Base-by-base conservation (phyloP, 2,329 filamentous ascomycete genomes). In the Penicillium verrucosum region DNA sequence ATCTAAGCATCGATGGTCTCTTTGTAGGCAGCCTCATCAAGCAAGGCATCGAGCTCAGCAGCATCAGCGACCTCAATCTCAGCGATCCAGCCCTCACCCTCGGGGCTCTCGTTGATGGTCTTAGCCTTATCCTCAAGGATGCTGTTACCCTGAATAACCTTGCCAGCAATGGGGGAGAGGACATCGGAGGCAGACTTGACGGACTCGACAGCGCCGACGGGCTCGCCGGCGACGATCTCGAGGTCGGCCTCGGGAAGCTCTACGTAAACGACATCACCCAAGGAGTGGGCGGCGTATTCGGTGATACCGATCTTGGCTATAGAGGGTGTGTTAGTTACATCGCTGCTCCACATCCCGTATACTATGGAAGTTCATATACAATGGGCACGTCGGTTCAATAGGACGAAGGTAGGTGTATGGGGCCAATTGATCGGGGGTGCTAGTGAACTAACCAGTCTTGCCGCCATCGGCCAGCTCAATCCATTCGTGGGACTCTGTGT, bases 101-200 rank as follows among this genome's bases (percentile, higher is more conserved):
- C 94, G 43, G 94, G 89, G 50, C 90, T 88, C 78, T 90, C 83
- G 81, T 97, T 99, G 79, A 99, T 92, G 54, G 84, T 87, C 58
- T 84, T 84, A 23, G 94, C 93, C 80, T 89, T 92, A 75, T 94
- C 88, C 75, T 95, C 89, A 60, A 99, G 83, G 58, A 80, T 71
- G 11, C 72, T 70, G 80, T 99, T 99, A 68, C 87, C 81, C 70
- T 88, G 84, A 37, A 85, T 82, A 59, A 99, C 85, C 65, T 80
- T 89, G 71, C 93, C 93, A 51, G 82, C 79, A 64, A 97, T 84
- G 18, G 94, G 94, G 14, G 91, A 87, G 79, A 96, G 89, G 81
- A 99, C 96, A 75, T 99, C 94, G 62, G 90, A 93, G n/a, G 94
- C 94, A 61, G 89, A 94, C 83, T 99, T 99, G 76, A 99, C 94